Percentiles rank a stretch among this genome's conserved stretches.
phyloP scores from a whole-genome alignment of 2,329 filamentous ascomycete genomes.

The Aspergillus hortae region DNA sequence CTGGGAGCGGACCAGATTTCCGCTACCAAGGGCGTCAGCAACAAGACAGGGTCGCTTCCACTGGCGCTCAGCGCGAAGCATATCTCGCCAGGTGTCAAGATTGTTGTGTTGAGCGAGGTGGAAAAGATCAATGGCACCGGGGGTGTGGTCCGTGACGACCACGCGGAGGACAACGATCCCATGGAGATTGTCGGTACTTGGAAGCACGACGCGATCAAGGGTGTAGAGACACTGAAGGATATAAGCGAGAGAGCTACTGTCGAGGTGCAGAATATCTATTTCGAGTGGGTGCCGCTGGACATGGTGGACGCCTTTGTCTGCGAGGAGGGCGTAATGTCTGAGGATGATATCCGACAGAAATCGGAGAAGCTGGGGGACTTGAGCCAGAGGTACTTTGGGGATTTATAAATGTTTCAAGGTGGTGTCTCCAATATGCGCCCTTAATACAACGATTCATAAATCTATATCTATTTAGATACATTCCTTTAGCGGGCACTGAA shows the following conservation, averaged over 20 bases:
- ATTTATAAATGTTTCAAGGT: background rate
- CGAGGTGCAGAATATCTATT: conserved; percentile 49
- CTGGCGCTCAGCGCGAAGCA: conserved; percentile 54
- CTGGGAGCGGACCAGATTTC: conserved; percentile 64
- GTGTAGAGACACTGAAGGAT: conserved; percentile 17
- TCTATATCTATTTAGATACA: too few relatives aligned
- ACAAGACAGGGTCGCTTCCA: conserved; percentile 64
- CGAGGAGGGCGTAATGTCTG: conserved; percentile 46
- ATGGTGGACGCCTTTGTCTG: conserved; percentile 55
- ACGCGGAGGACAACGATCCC: conserved; percentile 52
- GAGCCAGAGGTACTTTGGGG: conserved; percentile 19
- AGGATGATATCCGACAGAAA: conserved; percentile 19
- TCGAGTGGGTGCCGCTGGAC: conserved; percentile 56
- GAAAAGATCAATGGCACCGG: conserved; percentile 58
- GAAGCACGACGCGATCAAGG: conserved; percentile 29
- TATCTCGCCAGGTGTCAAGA: conserved; percentile 43
- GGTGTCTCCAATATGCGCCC: too few relatives aligned
- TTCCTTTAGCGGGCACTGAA: too few relatives aligned
- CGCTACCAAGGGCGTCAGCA: conserved; percentile 56
- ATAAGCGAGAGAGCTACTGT: conserved; percentile 16
- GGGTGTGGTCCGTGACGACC: conserved; percentile 45
- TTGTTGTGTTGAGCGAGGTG: conserved; percentile 56
- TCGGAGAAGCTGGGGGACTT: conserved; percentile 19
- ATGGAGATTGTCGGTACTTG: conserved; percentile 51
- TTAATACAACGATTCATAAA: too few relatives aligned